phyloP scores from a whole-genome alignment of 441 rosid genomes.

The Pelargonium australe region DNA sequence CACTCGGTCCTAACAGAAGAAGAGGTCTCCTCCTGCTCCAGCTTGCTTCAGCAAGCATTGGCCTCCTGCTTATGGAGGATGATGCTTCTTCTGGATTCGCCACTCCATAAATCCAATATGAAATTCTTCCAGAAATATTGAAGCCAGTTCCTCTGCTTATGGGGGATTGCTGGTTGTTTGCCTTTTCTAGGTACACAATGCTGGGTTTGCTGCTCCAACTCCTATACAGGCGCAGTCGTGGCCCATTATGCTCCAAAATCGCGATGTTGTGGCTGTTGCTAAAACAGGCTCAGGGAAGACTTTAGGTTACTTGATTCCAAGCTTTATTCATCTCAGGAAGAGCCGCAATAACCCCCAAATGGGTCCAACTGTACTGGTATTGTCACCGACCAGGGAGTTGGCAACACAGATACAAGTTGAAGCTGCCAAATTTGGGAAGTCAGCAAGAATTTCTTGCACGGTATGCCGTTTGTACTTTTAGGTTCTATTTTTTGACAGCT shows the following conservation, averaged over 20 bases:
- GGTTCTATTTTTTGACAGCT: neutral
- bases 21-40: slow-evolving; percentile 48
- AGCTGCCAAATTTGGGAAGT: slow-evolving; percentile 86
- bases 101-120: slow-evolving; percentile 38
- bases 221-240: slow-evolving; percentile 99
- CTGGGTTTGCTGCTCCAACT: slow-evolving; percentile 94
- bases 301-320: slow-evolving; percentile 62
- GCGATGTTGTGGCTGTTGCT: slow-evolving; percentile 95
- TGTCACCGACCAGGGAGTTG: slow-evolving; percentile 97
- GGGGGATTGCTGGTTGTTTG: slow-evolving; percentile 44
- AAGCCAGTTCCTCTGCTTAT: slow-evolving; percentile 51
- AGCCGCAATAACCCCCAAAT: slow-evolving; percentile 50
- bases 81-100: slow-evolving; percentile 72
- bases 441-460: slow-evolving; percentile 82
- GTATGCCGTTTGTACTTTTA: slow-evolving; percentile 36
- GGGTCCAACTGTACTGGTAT: slow-evolving; percentile 92
- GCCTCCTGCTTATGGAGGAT: slow-evolving; percentile 83
- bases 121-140: slow-evolving; percentile 34
- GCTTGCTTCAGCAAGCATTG: slow-evolving; percentile 63
- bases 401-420: slow-evolving; percentile 96
- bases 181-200: slow-evolving; percentile 84
- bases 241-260: slow-evolving; percentile 88
- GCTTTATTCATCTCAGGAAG: slow-evolving; percentile 75
- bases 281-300: slow-evolving; percentile 99
- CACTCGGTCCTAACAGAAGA: slow-evolving; percentile 78